Conservation (phyloP, 2,329 filamentous ascomycete genomes). For the Aureobasidium sp. region DNA sequence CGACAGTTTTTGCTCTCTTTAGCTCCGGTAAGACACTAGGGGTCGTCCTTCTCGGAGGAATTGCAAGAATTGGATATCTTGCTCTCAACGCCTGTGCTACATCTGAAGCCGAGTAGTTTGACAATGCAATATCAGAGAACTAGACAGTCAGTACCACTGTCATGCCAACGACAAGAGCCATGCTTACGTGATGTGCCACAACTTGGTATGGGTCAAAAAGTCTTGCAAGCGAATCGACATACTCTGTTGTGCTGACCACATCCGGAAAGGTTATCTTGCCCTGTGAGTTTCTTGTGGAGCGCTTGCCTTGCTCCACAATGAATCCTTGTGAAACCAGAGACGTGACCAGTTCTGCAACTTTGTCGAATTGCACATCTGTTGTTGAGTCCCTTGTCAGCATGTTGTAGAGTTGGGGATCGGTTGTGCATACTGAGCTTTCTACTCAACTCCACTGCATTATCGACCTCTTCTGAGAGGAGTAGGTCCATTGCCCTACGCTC, state of each 20-base stretch:
- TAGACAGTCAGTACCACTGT: not conserved
- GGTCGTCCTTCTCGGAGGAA: not conserved
- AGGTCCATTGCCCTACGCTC: not conserved
- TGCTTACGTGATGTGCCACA: constrained; percentile 10
- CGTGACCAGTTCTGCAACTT: not conserved
- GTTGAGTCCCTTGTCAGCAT: not conserved
- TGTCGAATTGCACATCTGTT: not conserved
- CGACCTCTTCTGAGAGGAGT: not conserved
- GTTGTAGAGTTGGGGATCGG: not conserved
- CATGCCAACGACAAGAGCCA: not conserved
- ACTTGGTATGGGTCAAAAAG: not conserved
- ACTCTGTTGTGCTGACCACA: not conserved
- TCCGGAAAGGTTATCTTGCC: not conserved
- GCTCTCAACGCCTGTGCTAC: not conserved
- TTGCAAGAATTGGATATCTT: not conserved
- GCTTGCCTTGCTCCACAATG: not conserved
- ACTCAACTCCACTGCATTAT: not conserved
- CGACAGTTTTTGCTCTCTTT: not conserved
- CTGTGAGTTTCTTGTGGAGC: not conserved
- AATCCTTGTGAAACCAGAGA: not conserved
- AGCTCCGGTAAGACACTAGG: not conserved
- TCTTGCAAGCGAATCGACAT: not conserved
- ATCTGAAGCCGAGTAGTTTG: not conserved
- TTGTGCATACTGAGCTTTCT: constrained; percentile 1
- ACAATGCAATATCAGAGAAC: not conserved